Percentiles rank a stretch among this genome's conserved stretches.
These are phyloP conservation scores for Trichoderma virens DNA, from an alignment of 495 filamentous ascomycete species.

Conservation along the genomic window DNA sequence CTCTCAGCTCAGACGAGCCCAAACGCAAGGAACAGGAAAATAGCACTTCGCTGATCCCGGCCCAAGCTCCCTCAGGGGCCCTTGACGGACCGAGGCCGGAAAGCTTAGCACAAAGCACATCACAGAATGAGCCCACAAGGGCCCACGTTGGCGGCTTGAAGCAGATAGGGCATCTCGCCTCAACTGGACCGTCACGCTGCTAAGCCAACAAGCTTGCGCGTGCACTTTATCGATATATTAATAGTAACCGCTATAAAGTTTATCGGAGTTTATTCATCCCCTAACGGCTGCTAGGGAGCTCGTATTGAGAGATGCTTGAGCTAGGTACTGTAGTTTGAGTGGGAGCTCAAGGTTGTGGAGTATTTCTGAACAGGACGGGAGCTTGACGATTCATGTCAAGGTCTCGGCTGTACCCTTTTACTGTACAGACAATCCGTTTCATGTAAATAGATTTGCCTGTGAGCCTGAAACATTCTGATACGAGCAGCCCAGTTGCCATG, in stretches of 20 bases:
- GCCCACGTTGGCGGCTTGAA: slow-evolving; percentile 2
- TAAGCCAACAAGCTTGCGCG: neutral
- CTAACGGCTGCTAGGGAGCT: neutral
- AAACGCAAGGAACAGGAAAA: neutral
- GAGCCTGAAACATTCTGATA: neutral
- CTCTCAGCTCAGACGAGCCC: neutral
- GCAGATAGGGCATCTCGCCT: neutral
- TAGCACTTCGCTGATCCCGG: neutral
- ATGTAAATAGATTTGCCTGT: neutral
- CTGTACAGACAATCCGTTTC: neutral
- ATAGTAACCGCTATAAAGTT: neutral
- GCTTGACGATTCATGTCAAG: neutral
- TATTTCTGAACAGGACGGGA: neutral
- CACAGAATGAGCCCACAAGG: neutral
- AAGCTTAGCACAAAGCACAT: slow-evolving; percentile 1
- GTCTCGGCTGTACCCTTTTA: no score
- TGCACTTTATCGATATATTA: neutral
- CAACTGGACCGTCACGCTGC: neutral
- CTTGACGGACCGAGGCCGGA: neutral
- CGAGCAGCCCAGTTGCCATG: no score
- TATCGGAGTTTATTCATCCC: neutral
- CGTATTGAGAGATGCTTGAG: neutral
- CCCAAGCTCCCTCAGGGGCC: neutral
- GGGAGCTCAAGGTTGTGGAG: neutral
- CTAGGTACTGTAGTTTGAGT: no score